A percentile compares a stretch with the other conserved stretches of the same genome.
Conservation (phyloP, 371 early-diverging fungal species). For the Choanephora cucurbitarum region DNA sequence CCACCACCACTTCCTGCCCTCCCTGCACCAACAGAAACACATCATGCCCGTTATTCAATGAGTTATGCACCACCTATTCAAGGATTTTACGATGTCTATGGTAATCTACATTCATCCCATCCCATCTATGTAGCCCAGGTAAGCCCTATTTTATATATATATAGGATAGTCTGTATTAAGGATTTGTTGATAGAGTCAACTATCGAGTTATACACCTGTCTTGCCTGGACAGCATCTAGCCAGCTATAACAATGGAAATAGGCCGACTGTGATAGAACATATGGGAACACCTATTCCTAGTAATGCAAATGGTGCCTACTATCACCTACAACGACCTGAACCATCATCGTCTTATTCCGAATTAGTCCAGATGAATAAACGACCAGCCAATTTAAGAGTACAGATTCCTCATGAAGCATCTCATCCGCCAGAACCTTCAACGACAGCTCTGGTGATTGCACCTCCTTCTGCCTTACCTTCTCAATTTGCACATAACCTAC, state of each 20-base stretch:
- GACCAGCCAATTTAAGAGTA: conserved; percentile 18
- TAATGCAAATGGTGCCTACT: background rate
- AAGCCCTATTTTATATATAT: conserved; percentile 1
- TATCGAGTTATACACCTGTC: conserved; percentile 7
- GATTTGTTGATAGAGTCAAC: conserved; percentile 8
- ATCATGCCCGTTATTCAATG: conserved; percentile 4
- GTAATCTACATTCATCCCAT: conserved; percentile 19
- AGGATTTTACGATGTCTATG: conserved; percentile 21
- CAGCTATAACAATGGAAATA: background rate
- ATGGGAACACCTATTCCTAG: background rate
- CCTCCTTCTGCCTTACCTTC: conserved; percentile 51
- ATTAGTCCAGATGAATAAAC: conserved; percentile 7
- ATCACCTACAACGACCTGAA: background rate
- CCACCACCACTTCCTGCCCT: conserved; percentile 4
- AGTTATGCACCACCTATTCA: conserved; percentile 12
- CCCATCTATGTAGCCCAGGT: conserved; percentile 45
- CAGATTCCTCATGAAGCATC: conserved; percentile 10
- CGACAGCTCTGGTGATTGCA: background rate
- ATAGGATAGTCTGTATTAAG: background rate
- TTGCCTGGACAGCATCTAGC: background rate
- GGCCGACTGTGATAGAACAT: background rate
- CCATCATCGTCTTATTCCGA: background rate
- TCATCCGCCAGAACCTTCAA: conserved; percentile 2
- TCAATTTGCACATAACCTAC: conserved; percentile 76
- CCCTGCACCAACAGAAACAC: background rate